Evolutionary conservation across 2,329 filamentous ascomycete genomes (phyloP), one percentile per base, ranked within the genome.

Genomic region (Bretziella fagacearum): DNA sequence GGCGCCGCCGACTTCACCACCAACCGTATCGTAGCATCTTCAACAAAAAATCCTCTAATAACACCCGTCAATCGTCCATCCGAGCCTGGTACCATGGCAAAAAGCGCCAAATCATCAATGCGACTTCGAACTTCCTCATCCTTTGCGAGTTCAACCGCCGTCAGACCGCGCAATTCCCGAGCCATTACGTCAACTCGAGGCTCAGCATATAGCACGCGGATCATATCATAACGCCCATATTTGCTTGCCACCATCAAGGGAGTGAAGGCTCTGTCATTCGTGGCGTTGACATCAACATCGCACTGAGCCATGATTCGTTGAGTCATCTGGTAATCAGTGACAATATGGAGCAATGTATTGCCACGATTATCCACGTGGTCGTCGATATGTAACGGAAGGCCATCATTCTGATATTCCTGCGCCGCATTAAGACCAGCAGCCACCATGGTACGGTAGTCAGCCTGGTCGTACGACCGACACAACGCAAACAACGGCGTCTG

Each of bases 231-330:
- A 52, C 91, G 77, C 27, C 91, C 91, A 58, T 96, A 98, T 61
- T 98, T 98, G 71, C 89, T 96, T 6, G 89, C 89, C 52, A 98
- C 82, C 91, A 98, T 98, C 48, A 98, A 68, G 1, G 91, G 80
- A 0, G 93, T 98, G 58, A 98, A 96, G 41, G 77, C 81, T 64
- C 85, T 94, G 55, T 96, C 87, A 57, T 98, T 98, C 6, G 80
- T 82, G 6, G 89, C 87, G 62, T 98, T 98, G 47, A 89, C 84
- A 58, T 98, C 86, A n/a, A 86, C 81, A 55, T 98, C 91, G 62
- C 87, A 93, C 51, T 80, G 74, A 48, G 82, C 73, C 29, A 98
- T 67, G 33, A 96, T 81, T 51, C 75, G 74, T 46, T 78, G 59
- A 2, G 84, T 83, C 41, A 96, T 70, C 47, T 78, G 72, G 6